Evolutionary conservation across 2,329 filamentous ascomycete species (phyloP).

Genomic region (Sarocladiaceae sp.): DNA sequence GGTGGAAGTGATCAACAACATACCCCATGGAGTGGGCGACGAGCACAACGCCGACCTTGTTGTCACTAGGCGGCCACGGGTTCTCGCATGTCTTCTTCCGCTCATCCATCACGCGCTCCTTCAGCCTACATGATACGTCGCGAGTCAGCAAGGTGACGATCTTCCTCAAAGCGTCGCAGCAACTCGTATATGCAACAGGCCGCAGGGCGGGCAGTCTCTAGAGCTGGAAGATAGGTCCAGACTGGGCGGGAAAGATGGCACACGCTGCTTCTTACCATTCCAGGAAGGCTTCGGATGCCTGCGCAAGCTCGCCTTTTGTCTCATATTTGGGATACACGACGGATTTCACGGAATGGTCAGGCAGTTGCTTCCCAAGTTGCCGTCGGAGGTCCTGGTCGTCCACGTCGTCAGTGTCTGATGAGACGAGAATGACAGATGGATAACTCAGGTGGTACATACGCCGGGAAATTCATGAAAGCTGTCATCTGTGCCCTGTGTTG

Average conservation of each 20-base stretch:
- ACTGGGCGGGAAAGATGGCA: not conserved
- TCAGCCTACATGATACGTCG: conserved; percentile 50
- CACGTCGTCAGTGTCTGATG: not conserved
- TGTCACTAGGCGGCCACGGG: conserved; percentile 71
- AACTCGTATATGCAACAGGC: conserved; percentile 2
- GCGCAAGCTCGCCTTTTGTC: conserved; percentile 59
- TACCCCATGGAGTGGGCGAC: conserved; percentile 78
- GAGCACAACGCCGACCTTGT: conserved; percentile 72
- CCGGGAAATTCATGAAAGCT: conserved; percentile 63
- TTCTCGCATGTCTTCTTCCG: conserved; percentile 62
- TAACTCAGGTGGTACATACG: conserved; percentile 18
- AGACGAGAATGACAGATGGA: not conserved
- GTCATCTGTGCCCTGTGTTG: conserved; percentile 57
- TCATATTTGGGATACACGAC: conserved; percentile 67
- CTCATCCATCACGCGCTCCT: conserved; percentile 73
- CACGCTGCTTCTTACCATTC: conserved; percentile 31
- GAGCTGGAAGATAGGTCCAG: not conserved
- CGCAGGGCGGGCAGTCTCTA: not conserved
- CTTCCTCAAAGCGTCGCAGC: not conserved
- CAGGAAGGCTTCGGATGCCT: conserved; percentile 38
- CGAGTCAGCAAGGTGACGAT: conserved; percentile 1
- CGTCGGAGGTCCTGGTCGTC: conserved; percentile 49
- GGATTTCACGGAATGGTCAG: conserved; percentile 53
- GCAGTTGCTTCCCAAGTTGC: conserved; percentile 50
- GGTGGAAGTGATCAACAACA: conserved; percentile 13